Percentiles rank a stretch among this genome's conserved stretches.
These are phyloP conservation scores for Apiosordaria backusii DNA, from an alignment of 495 filamentous ascomycete genomes.

Conservation along the genomic window DNA sequence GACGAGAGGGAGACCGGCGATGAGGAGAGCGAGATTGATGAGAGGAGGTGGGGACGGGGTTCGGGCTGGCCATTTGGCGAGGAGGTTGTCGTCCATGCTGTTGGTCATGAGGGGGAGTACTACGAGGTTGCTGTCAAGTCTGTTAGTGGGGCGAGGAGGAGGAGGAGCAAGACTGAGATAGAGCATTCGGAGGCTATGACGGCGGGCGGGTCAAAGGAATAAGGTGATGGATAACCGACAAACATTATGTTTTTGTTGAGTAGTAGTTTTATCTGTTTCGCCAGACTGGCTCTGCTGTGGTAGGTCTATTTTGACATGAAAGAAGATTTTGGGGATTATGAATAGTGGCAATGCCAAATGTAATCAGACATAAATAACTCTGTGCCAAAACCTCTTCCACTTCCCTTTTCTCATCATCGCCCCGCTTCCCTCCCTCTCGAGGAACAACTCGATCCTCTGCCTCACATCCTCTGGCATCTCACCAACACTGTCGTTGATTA, in stretches of 20 bases:
- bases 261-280: too few species aligned
- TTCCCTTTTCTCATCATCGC: neutral
- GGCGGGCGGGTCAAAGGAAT: too few species aligned
- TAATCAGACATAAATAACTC: conserved; percentile 6
- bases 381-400: conserved; percentile 2
- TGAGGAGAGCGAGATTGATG: conserved; percentile 3
- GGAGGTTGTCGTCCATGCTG: conserved; percentile 42
- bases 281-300: too few species aligned
- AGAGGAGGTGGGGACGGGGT: conserved; percentile 4
- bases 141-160: conserved; percentile 3
- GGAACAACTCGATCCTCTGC: conserved; percentile 23
- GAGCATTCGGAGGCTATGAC: neutral
- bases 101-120: conserved; percentile 41
- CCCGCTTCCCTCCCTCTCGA: conserved; percentile 14
- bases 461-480: conserved; percentile 38
- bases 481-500: conserved; percentile 44
- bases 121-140: conserved; percentile 37
- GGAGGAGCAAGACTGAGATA: neutral
- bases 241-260: too few species aligned
- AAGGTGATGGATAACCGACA: too few species aligned
- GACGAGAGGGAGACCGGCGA: conserved; percentile 29
- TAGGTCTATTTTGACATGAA: neutral
- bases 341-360: neutral
- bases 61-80: conserved; percentile 45
- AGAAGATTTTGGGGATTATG: neutral